A percentile compares a stretch with the other conserved stretches of the same genome.
Evolutionary conservation across 116 monocot genomes (phyloP).

Genomic region (Cymodocea nodosa): DNA sequence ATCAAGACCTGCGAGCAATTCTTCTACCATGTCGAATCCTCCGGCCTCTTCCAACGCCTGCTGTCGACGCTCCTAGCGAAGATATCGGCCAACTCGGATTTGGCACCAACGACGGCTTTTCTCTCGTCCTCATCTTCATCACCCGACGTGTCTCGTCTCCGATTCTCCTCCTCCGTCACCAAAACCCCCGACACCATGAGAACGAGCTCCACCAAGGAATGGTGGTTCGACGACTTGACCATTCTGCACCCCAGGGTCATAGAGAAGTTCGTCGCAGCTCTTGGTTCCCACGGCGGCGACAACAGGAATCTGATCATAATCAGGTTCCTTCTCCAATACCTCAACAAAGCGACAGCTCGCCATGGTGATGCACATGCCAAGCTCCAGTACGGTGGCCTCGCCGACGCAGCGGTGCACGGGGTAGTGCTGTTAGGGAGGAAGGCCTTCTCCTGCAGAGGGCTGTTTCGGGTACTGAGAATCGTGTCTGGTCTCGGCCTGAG

Average conservation of each 20-base stretch:
- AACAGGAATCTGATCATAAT: constrained; percentile 72
- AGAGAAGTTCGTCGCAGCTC: constrained; percentile 33
- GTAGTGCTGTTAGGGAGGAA: constrained; percentile 44
- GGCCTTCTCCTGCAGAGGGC: constrained; percentile 51
- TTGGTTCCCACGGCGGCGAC: constrained; percentile 43
- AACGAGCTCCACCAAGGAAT: constrained; percentile 41
- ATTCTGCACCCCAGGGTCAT: constrained; percentile 41
- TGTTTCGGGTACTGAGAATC: constrained; percentile 66
- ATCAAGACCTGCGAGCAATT: constrained; percentile 58
- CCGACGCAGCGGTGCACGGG: constrained; percentile 67
- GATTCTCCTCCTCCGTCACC: constrained; percentile 27
- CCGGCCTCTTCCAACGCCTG: constrained; percentile 56
- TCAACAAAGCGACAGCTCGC: constrained; percentile 21
- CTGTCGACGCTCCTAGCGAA: constrained; percentile 46
- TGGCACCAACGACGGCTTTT: constrained; percentile 7
- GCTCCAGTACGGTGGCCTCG: constrained; percentile 28
- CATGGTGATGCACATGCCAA: constrained; percentile 3
- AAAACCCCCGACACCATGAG: constrained; percentile 39
- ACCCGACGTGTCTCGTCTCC: constrained; percentile 20
- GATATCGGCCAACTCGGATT: constrained; percentile 54
- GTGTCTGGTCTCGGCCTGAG: constrained; percentile 43
- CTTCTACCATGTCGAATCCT: constrained; percentile 32
- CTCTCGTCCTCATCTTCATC: constrained; percentile 35
- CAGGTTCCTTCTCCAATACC: constrained; percentile 75
- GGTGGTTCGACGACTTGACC: constrained; percentile 84